A percentile compares a stretch with the other conserved stretches of the same genome.
Conservation (phyloP, 2,329 filamentous ascomycete species). For the Scedosporium apiospermum region DNA sequence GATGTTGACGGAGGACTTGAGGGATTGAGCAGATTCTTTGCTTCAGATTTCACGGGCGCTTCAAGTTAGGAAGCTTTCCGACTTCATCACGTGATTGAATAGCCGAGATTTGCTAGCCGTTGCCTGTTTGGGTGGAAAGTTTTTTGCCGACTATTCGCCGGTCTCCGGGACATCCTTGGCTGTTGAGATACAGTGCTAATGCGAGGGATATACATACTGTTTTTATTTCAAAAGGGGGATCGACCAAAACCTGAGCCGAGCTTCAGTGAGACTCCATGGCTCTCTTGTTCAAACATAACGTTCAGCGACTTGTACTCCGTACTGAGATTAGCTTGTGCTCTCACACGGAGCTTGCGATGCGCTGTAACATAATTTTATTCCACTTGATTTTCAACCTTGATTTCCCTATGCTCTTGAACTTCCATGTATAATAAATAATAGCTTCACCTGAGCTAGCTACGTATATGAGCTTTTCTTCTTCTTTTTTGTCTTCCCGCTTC, state of each 20-base stretch:
- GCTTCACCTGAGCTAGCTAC: too few species aligned
- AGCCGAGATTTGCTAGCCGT: slow-evolving; percentile 13
- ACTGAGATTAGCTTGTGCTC: too few species aligned
- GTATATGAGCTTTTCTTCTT: too few species aligned
- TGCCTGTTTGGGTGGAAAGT: slow-evolving; percentile 10
- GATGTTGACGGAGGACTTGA: slow-evolving; percentile 39
- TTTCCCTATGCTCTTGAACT: too few species aligned
- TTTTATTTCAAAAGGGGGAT: background rate
- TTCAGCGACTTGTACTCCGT: too few species aligned
- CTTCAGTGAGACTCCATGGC: too few species aligned
- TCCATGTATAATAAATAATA: too few species aligned
- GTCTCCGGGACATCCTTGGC: slow-evolving; percentile 8
- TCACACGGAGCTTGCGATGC: too few species aligned
- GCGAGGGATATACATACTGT: background rate
- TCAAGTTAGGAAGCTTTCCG: slow-evolving; percentile 11
- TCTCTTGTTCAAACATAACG: too few species aligned
- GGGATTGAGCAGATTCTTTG: slow-evolving; percentile 36
- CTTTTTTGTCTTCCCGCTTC: background rate
- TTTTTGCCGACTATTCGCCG: slow-evolving; percentile 13
- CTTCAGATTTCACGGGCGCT: slow-evolving; percentile 19
- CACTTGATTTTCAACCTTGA: too few species aligned
- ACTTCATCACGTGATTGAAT: slow-evolving; percentile 11
- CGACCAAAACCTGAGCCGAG: background rate
- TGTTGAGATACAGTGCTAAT: background rate
- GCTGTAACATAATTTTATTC: too few species aligned